A percentile compares a stretch with the other conserved stretches of the same genome.
Conservation (phyloP, 2,329 filamentous ascomycete genomes). For the Stachybotrys chartarum region DNA sequence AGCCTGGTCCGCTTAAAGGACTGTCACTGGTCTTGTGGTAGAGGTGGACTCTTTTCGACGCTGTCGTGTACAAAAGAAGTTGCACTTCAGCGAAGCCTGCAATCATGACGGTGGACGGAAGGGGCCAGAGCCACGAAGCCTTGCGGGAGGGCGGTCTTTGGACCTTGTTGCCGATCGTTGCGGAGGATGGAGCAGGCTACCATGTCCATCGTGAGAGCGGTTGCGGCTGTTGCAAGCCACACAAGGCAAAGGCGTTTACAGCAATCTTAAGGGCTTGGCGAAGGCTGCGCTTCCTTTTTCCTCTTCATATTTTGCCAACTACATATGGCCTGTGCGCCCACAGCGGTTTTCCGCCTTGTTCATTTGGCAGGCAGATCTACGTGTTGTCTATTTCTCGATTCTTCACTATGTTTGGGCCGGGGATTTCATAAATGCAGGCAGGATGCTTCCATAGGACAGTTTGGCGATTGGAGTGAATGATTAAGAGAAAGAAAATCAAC, state of each 20-base stretch:
- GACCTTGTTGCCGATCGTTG: background rate
- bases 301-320: background rate
- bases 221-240: background rate
- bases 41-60: background rate
- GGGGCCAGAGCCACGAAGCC: background rate
- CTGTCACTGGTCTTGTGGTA: background rate
- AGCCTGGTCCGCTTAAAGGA: background rate
- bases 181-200: background rate
- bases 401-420: slow-evolving; percentile 21
- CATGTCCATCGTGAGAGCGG: background rate
- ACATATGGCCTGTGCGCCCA: background rate
- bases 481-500: slow-evolving; percentile 24
- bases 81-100: background rate
- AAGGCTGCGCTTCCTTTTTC: background rate
- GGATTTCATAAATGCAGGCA: slow-evolving; percentile 28
- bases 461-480: slow-evolving; percentile 43
- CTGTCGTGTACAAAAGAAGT: background rate
- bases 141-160: background rate
- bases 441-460: slow-evolving; percentile 39
- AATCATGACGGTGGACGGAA: background rate
- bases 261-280: background rate
- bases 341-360: background rate
- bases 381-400: slow-evolving; percentile 10
- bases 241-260: slow-evolving; percentile 4
- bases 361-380: slow-evolving; percentile 8